Conservation (phyloP, 768 basidiomycete species). For the Lactarius pseudohatsudake region DNA sequence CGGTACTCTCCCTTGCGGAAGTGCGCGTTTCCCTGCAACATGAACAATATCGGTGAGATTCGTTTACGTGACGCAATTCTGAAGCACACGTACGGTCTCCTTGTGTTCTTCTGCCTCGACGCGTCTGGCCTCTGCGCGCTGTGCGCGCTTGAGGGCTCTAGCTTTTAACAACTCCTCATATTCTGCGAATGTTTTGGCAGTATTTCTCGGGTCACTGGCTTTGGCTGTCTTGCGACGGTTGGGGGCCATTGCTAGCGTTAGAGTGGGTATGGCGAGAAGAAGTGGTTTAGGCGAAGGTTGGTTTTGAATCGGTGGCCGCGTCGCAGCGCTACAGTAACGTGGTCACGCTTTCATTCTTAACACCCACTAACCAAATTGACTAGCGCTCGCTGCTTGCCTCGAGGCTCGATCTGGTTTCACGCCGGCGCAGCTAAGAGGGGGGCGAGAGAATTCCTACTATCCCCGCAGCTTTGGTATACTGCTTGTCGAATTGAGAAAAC, state of each 20-base stretch:
- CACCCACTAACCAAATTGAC: too few species aligned
- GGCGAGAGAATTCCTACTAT: too few species aligned
- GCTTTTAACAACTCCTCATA: not conserved
- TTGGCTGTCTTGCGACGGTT: not conserved
- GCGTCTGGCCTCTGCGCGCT: not conserved
- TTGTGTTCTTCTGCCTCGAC: slow-evolving; percentile 4
- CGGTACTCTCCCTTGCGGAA: slow-evolving; percentile 42
- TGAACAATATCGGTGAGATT: not conserved
- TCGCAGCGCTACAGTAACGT: too few species aligned
- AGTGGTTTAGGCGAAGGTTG: too few species aligned
- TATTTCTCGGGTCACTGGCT: not conserved
- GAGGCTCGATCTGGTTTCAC: too few species aligned
- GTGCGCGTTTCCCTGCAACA: slow-evolving; percentile 43
- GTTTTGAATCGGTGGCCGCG: too few species aligned
- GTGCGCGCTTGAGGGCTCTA: slow-evolving; percentile 2
- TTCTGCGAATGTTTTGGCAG: not conserved
- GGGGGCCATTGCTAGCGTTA: not conserved
- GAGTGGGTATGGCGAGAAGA: too few species aligned
- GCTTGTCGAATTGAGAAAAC: too few species aligned
- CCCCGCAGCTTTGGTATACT: too few species aligned
- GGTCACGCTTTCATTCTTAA: too few species aligned
- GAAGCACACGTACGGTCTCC: slow-evolving; percentile 1
- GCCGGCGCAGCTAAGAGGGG: too few species aligned
- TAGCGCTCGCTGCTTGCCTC: too few species aligned
- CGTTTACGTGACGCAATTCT: not conserved